Conservation (phyloP, 2,329 filamentous ascomycete species). For the Aspergillus ochraceus region DNA sequence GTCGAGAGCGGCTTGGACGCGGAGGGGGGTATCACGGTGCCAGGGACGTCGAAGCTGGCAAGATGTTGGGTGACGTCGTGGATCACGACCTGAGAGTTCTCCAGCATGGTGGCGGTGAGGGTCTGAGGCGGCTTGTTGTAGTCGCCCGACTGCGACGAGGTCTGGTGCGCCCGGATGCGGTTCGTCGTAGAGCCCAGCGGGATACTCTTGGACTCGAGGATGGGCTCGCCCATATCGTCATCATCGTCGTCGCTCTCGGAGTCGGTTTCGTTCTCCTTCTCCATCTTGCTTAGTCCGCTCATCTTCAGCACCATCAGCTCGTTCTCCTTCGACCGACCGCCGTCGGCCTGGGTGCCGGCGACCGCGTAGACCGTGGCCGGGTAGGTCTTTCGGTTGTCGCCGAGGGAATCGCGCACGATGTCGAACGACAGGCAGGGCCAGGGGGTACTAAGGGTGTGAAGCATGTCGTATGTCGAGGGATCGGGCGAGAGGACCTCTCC, state of each 20-base stretch:
- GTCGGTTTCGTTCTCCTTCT: conserved; percentile 67
- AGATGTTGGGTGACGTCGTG: conserved; percentile 93
- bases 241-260: conserved; percentile 71
- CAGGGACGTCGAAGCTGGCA: conserved; percentile 84
- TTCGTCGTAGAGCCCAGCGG: conserved; percentile 87
- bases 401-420: conserved; percentile 79
- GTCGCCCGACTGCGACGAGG: conserved; percentile 63
- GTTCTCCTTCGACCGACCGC: conserved; percentile 75
- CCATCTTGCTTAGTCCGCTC: conserved; percentile 85
- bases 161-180: conserved; percentile 84
- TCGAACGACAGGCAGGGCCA: conserved; percentile 99
- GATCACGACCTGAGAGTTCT: conserved; percentile 83
- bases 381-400: conserved; percentile 87
- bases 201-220: conserved; percentile 89
- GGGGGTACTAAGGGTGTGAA: conserved; percentile 88
- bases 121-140: conserved; percentile 74
- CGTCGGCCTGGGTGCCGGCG: conserved; percentile 88
- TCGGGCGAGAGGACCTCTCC: conserved; percentile 91
- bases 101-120: conserved; percentile 87
- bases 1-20: conserved; percentile 88
- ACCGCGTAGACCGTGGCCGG: conserved; percentile 95
- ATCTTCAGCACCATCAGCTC: conserved; percentile 95
- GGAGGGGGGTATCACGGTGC: conserved; percentile 73
- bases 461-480: conserved; percentile 94
- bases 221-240: conserved; percentile 77